These are phyloP conservation scores for Lentinula novae-zelandiae DNA, from an alignment of 1,284 basidiomycete genomes.

Conservation along the genomic window DNA sequence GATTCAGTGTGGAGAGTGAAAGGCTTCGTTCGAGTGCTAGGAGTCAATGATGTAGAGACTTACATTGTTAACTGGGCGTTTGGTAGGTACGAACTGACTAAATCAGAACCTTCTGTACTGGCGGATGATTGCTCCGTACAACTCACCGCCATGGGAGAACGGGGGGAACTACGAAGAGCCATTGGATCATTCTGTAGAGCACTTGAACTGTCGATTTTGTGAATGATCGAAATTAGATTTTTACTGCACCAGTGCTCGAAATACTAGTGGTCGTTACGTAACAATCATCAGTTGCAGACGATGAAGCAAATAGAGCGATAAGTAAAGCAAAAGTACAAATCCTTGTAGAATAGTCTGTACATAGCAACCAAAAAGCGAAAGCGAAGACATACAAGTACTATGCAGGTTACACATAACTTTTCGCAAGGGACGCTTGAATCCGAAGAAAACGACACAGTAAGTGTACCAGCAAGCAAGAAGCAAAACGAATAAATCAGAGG, in stretches of 20 bases:
- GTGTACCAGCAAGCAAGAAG: not conserved
- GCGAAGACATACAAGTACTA: not conserved
- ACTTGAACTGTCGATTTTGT: slow-evolving; percentile 39
- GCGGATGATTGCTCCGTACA: slow-evolving; percentile 38
- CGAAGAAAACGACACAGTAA: not conserved
- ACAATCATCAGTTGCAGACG: not conserved
- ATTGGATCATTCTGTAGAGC: slow-evolving; percentile 53
- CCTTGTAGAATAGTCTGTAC: not conserved
- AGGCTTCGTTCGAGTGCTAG: slow-evolving; percentile 67
- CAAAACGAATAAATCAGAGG: not conserved
- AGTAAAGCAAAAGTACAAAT: not conserved
- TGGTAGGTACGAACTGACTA: slow-evolving; percentile 72
- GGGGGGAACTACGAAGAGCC: slow-evolving; percentile 69
- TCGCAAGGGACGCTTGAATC: not conserved
- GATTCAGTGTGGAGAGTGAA: slow-evolving; percentile 78
- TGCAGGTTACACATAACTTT: not conserved
- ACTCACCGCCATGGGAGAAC: slow-evolving; percentile 85
- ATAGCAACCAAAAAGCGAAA: not conserved
- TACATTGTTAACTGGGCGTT: slow-evolving; percentile 90
- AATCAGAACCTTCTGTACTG: slow-evolving; percentile 28
- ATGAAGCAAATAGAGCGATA: not conserved
- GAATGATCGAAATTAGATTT: slow-evolving; percentile 10
- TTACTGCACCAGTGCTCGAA: not conserved
- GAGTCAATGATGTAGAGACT: slow-evolving; percentile 23
- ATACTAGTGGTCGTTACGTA: not conserved